Percentiles rank a stretch among this genome's conserved stretches.
phyloP scores from a whole-genome alignment of 805 yeast species.

The Wickerhamomyces bisporus region DNA sequence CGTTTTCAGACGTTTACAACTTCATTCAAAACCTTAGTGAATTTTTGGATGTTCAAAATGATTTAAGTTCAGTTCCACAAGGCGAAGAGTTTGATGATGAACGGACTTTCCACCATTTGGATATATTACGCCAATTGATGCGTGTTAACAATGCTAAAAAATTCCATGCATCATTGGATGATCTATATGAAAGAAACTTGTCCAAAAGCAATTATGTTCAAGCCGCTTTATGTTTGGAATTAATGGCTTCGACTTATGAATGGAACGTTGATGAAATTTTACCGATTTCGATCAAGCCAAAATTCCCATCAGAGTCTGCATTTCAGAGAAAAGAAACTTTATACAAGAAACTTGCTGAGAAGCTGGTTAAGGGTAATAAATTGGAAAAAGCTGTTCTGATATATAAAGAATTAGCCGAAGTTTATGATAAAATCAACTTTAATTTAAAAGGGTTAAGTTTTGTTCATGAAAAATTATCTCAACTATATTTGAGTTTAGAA shows the following conservation, averaged over 20 bases:
- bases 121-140: slow-evolving; percentile 69
- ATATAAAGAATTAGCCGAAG: slow-evolving; percentile 70
- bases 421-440: slow-evolving; percentile 66
- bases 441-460: slow-evolving; percentile 71
- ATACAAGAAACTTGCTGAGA: slow-evolving; percentile 62
- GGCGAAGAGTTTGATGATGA: slow-evolving; percentile 86
- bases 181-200: slow-evolving; percentile 62
- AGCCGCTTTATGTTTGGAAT: slow-evolving; percentile 76
- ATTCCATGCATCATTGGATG: slow-evolving; percentile 72
- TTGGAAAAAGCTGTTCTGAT: slow-evolving; percentile 76
- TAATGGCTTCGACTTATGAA: slow-evolving; percentile 67
- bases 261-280: slow-evolving; percentile 62
- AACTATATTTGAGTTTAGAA: slow-evolving; percentile 62
- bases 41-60: slow-evolving; percentile 59
- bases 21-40: slow-evolving; percentile 52
- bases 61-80: slow-evolving; percentile 67
- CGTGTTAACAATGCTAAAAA: slow-evolving; percentile 76
- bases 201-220: slow-evolving; percentile 62
- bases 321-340: slow-evolving; percentile 77
- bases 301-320: slow-evolving; percentile 72
- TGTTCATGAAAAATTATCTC: slow-evolving; percentile 63
- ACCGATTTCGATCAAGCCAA: slow-evolving; percentile 57
- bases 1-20: slow-evolving; percentile 42
- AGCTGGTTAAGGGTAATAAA: slow-evolving; percentile 65
- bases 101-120: slow-evolving; percentile 72